Base-by-base conservation (phyloP, 2,329 filamentous ascomycete species). In the Paramyrothecium sp. region DNA sequence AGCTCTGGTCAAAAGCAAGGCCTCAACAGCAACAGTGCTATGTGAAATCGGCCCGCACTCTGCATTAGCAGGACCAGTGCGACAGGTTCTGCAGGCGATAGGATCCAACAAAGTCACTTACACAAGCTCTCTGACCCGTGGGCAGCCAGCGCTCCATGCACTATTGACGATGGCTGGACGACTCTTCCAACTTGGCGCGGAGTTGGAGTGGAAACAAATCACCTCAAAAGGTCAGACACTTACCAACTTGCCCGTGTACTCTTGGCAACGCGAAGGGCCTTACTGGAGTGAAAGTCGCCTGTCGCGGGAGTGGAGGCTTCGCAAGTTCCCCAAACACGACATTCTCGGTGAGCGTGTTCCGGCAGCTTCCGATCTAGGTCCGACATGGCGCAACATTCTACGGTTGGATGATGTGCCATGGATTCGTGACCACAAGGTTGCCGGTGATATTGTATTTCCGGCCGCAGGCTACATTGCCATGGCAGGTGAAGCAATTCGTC, bases 341-440 rank as follows among this genome's bases (percentile, higher is more conserved):
- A 12, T 34, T 52, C 50, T 52, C 5, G 50, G 50, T 33, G n/a
- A 22, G 10, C 50, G 50, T n/a, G 12, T 52, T 4, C 22, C 19
- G 8, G 50, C 17, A 33, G 20, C 16, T 26, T 19, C 16, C 19
- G 50, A 52, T 16, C 12, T 34, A 8, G 50, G 30, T 11, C 50
- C 50, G 22, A 34, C 22, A 10, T 78, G 75, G 75, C 68, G 73
- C 19, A 71, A 72, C 16, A 72, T 72, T 54, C 65, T 77, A 30
- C 69, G 72, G 4, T 20, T 73, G 2, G 59, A 62, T 0, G 74
- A 79, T 55, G 69, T 73, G 23, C 73, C 75, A 0, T 79, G 77
- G 77, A 62, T 79, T 3, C 56, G 60, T 21, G 73, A 79, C 51
- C 77, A 80, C 54, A 67, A 71, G 17, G 69, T 79, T n/a, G 72